Percentiles rank a stretch among this genome's conserved stretches.
Conservation (phyloP, 2,329 filamentous ascomycete genomes). For the Colletotrichum sojae region DNA sequence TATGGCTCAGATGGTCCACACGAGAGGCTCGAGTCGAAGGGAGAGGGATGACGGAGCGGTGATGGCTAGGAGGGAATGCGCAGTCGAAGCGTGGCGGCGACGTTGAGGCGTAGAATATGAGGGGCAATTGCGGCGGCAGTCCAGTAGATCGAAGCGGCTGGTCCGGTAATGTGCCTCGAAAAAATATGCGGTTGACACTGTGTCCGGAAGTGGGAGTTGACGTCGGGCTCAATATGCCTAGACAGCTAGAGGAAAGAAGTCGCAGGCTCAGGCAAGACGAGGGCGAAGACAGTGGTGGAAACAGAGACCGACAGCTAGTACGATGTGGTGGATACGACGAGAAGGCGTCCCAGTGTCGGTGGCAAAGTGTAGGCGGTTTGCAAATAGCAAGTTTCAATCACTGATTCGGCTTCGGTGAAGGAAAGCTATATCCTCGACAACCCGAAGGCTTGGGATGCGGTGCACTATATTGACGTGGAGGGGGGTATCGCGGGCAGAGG, state of each 20-base stretch:
- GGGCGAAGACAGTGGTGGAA: background rate
- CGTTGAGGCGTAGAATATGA: conserved; percentile 15
- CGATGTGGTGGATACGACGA: conserved; percentile 1
- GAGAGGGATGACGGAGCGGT: background rate
- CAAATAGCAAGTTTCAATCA: too few species aligned
- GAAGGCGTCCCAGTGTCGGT: conserved; percentile 3
- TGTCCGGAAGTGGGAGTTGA: background rate
- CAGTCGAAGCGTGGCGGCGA: conserved; percentile 30
- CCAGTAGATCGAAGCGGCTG: background rate
- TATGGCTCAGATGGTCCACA: conserved; percentile 26
- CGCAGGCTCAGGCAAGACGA: conserved; percentile 13
- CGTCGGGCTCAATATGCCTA: conserved; percentile 6
- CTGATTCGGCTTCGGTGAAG: too few species aligned
- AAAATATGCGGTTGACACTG: background rate
- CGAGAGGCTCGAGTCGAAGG: conserved; percentile 13
- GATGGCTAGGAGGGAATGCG: conserved; percentile 10
- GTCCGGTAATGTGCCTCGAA: background rate
- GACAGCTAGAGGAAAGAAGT: conserved; percentile 3
- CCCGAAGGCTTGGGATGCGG: conserved; percentile 14
- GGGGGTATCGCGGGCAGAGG: conserved; percentile 11
- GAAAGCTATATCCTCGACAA: background rate
- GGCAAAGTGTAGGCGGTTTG: background rate
- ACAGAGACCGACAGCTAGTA: background rate
- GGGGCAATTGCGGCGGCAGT: conserved; percentile 17
- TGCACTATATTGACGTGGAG: conserved; percentile 19